Evolutionary conservation across 169 alveolate species (phyloP).

Genomic region (Amoebophrya sp.): DNA sequence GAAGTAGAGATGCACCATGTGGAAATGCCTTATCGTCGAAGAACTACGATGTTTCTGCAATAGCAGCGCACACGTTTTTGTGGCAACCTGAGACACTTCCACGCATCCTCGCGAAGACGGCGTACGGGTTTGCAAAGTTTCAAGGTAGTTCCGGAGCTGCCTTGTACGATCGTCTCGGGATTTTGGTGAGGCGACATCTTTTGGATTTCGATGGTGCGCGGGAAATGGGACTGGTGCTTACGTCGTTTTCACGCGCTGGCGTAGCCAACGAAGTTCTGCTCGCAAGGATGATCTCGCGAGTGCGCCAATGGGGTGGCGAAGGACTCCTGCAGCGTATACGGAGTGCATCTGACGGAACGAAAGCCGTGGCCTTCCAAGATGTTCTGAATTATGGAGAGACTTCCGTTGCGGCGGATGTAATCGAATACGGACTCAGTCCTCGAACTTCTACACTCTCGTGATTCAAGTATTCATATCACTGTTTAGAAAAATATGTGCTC

Average conservation of each 20-base stretch:
- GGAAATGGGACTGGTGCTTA: background rate
- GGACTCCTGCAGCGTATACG: background rate
- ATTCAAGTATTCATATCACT: no score
- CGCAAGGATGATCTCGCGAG: background rate
- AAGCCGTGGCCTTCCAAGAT: background rate
- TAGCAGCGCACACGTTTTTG: no score
- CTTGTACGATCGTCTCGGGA: background rate
- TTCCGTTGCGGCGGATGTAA: no score
- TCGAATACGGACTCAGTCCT: no score
- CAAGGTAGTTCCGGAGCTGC: background rate
- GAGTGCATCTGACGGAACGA: background rate
- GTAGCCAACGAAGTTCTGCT: background rate
- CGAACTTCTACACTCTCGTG: no score
- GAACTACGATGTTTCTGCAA: no score
- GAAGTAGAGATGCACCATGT: no score
- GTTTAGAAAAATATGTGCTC: no score
- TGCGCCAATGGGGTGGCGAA: background rate
- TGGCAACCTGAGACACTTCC: background rate
- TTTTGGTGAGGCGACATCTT: background rate
- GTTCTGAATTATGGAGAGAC: no score
- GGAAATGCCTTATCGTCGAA: no score
- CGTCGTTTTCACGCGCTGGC: conserved; percentile 15
- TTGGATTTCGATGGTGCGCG: background rate
- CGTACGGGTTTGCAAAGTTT: background rate
- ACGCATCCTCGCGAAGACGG: background rate